Conservation (phyloP, 1,139 yeast species). For the Debaryomyces robertsiae region DNA sequence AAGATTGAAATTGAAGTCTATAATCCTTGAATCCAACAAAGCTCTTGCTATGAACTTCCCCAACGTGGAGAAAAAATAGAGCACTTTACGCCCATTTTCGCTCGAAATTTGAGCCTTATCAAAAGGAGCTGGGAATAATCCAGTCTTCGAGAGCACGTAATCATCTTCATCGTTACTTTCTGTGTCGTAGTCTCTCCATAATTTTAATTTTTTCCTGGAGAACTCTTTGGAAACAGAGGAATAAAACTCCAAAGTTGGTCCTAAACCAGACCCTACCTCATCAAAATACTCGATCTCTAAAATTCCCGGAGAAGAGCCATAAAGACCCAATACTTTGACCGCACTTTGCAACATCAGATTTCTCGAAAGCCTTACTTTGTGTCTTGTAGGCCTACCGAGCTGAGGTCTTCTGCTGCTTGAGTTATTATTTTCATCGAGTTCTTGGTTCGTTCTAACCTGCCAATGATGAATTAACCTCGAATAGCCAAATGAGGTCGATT, state of each 20-base stretch:
- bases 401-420: slow-evolving; percentile 33
- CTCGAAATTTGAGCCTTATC: slow-evolving; percentile 27
- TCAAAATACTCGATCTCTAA: slow-evolving; percentile 86
- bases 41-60: slow-evolving; percentile 91
- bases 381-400: slow-evolving; percentile 77
- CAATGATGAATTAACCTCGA: slow-evolving; percentile 81
- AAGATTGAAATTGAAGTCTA: slow-evolving; percentile 79
- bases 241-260: slow-evolving; percentile 94
- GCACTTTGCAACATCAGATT: slow-evolving; percentile 76
- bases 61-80: slow-evolving; percentile 62
- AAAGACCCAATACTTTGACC: slow-evolving; percentile 70
- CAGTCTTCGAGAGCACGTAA: slow-evolving; percentile 48
- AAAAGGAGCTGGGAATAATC: slow-evolving; percentile 77
- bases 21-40: slow-evolving; percentile 78
- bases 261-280: slow-evolving; percentile 96
- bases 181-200: slow-evolving; percentile 69
- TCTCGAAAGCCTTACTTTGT: slow-evolving; percentile 79
- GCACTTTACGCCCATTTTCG: slow-evolving; percentile 45
- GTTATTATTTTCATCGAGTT: slow-evolving; percentile 27
- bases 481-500: slow-evolving; percentile 89
- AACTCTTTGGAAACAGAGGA: slow-evolving; percentile 77
- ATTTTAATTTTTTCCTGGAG: slow-evolving; percentile 51
- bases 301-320: slow-evolving; percentile 79
- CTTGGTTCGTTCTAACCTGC: slow-evolving; percentile 59
- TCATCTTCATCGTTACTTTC: slow-evolving; percentile 25